phyloP scores from a whole-genome alignment of 441 rosid species.

The Metrosideros polymorpha region DNA sequence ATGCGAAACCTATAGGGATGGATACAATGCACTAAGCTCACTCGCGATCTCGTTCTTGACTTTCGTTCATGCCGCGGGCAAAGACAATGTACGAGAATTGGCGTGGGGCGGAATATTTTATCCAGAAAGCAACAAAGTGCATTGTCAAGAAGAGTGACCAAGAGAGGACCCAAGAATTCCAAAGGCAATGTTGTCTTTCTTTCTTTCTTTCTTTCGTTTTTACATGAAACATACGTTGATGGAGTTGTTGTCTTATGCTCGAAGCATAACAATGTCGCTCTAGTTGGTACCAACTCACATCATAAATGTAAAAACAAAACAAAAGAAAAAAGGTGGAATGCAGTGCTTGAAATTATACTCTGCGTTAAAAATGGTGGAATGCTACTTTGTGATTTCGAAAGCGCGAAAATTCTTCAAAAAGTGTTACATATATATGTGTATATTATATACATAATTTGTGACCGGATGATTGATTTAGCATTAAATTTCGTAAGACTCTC shows the following conservation, averaged over 20 bases:
- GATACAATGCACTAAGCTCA: neutral
- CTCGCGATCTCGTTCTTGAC: neutral
- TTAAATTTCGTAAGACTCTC: too few species aligned
- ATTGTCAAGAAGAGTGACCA: neutral
- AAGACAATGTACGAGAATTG: neutral
- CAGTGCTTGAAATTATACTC: neutral
- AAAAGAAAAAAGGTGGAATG: accelerated
- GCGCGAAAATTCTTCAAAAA: neutral
- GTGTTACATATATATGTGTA: too few species aligned
- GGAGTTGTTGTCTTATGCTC: neutral
- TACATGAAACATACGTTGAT: neutral
- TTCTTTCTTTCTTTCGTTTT: neutral
- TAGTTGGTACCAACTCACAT: neutral
- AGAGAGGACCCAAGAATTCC: neutral
- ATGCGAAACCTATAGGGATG: neutral
- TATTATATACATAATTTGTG: too few species aligned
- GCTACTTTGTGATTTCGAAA: neutral
- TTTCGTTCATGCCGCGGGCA: neutral
- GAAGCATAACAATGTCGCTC: neutral
- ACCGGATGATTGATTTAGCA: too few species aligned
- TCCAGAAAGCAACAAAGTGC: neutral
- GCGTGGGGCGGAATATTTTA: neutral
- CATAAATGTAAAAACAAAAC: neutral
- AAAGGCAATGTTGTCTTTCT: neutral
- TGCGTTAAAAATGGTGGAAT: neutral